These are phyloP conservation scores for Casuarina glauca DNA, from an alignment of 306 rosid genomes.

Conservation along the genomic window DNA sequence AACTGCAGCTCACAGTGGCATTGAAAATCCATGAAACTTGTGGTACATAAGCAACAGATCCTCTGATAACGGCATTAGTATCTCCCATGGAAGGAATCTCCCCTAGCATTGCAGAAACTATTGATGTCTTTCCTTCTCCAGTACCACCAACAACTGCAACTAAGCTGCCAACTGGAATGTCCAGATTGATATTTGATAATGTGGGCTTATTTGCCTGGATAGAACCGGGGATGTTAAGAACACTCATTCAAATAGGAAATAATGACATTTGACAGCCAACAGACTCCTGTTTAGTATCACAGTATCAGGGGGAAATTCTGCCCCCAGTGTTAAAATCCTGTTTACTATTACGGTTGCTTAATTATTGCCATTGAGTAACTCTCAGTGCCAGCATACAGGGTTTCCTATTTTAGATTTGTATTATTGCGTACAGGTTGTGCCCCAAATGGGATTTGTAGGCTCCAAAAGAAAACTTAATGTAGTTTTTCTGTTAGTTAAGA, in stretches of 20 bases:
- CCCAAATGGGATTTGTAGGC: background rate
- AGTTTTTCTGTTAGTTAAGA: background rate
- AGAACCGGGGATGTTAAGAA: conserved; percentile 5
- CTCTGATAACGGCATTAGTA: conserved; percentile 58
- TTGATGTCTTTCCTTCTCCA: conserved; percentile 93
- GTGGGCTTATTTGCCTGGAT: conserved; percentile 62
- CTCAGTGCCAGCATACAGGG: too few relatives aligned
- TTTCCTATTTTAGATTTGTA: background rate
- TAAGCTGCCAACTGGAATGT: conserved; percentile 73
- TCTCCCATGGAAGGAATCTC: conserved; percentile 61
- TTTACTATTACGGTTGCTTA: background rate
- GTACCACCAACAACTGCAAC: conserved; percentile 92
- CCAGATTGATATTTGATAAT: conserved; percentile 68
- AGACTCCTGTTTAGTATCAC: background rate
- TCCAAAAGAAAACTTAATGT: conserved; percentile 4
- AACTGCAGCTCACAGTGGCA: conserved; percentile 74
- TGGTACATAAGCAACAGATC: conserved; percentile 91
- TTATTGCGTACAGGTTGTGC: background rate
- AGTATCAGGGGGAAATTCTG: conserved; percentile 6
- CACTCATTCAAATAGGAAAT: conserved; percentile 1
- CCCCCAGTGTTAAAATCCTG: conserved; percentile 10
- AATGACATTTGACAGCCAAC: conserved; percentile 4
- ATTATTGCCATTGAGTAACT: background rate
- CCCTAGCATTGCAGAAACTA: conserved; percentile 82
- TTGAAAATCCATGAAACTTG: conserved; percentile 97